Conservation (phyloP, 148 eudicot species). For the Nyssa sinensis region DNA sequence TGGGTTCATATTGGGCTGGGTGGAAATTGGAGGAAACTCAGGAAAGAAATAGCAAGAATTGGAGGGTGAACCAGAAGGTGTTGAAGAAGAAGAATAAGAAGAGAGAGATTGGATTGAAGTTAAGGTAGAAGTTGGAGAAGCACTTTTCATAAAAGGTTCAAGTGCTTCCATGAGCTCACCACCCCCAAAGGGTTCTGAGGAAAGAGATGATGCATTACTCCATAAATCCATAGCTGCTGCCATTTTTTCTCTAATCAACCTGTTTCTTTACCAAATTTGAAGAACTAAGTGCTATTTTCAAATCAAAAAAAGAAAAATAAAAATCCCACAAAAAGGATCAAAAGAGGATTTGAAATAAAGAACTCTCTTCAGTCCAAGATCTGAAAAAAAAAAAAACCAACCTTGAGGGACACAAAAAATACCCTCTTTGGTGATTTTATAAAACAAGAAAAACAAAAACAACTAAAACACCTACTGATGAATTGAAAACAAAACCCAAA, state of each 20-base stretch:
- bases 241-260: constrained; percentile 33
- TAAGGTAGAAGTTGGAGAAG: constrained; percentile 26
- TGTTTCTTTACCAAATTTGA: constrained; percentile 53
- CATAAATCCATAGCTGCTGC: constrained; percentile 60
- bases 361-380: constrained; percentile 28
- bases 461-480: too few relatives aligned
- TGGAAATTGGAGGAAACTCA: too few relatives aligned
- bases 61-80: constrained; percentile 20
- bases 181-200: constrained; percentile 42
- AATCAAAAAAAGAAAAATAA: background rate
- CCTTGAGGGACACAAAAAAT: constrained; percentile 63
- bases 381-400: constrained; percentile 24
- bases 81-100: constrained; percentile 26
- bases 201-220: constrained; percentile 24
- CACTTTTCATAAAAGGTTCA: constrained; percentile 75
- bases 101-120: too few relatives aligned
- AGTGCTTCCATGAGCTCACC: constrained; percentile 90
- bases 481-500: background rate
- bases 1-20: constrained; percentile 16
- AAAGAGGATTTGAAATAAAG: constrained; percentile 44
- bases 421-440: constrained; percentile 44
- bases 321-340: background rate
- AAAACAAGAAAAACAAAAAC: background rate
- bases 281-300: constrained; percentile 46
- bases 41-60: constrained; percentile 17